Percentiles rank a stretch among this genome's conserved stretches.
Evolutionary conservation across 768 basidiomycete species (phyloP).

Genomic region (Collybia sordida): DNA sequence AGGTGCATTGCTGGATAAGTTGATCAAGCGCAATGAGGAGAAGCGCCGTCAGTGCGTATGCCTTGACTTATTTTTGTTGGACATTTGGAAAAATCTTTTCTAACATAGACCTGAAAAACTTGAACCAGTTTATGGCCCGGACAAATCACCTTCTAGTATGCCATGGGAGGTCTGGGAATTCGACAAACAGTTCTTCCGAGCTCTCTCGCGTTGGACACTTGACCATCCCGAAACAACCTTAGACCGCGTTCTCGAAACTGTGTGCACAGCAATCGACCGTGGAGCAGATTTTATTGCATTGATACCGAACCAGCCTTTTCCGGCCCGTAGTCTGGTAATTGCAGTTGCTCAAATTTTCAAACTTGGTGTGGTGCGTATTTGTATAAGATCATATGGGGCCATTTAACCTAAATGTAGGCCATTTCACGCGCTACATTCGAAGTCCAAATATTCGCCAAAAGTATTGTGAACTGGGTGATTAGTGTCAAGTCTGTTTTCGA

Average conservation of each 20-base stretch:
- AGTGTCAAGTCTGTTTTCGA: slow-evolving; percentile 7
- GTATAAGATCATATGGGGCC: not conserved
- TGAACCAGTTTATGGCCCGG: too few species aligned
- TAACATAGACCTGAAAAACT: too few species aligned
- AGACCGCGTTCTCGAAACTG: slow-evolving; percentile 3
- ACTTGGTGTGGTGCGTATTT: slow-evolving; percentile 9
- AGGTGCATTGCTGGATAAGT: too few species aligned
- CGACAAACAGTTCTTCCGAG: slow-evolving; percentile 6
- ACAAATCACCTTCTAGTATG: too few species aligned
- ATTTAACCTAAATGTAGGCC: not conserved
- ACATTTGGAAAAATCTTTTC: too few species aligned
- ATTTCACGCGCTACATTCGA: slow-evolving; percentile 5
- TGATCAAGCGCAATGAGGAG: too few species aligned
- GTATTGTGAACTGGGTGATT: slow-evolving; percentile 10
- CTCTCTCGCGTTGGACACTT: slow-evolving; percentile 5
- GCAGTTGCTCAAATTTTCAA: slow-evolving; percentile 4
- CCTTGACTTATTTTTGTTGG: too few species aligned
- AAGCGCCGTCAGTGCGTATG: too few species aligned
- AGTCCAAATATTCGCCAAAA: slow-evolving; percentile 9
- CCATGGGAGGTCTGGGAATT: slow-evolving; percentile 9
- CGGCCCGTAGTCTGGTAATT: slow-evolving; percentile 10
- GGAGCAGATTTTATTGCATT: not conserved
- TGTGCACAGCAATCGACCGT: slow-evolving; percentile 6
- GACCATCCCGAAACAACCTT: slow-evolving; percentile 10
- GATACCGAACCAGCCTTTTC: slow-evolving; percentile 9